A percentile compares a stretch with the other conserved stretches of the same genome.
phyloP scores from a whole-genome alignment of 2,329 filamentous ascomycete species.

The Aspergillus fumigatiaffinis region DNA sequence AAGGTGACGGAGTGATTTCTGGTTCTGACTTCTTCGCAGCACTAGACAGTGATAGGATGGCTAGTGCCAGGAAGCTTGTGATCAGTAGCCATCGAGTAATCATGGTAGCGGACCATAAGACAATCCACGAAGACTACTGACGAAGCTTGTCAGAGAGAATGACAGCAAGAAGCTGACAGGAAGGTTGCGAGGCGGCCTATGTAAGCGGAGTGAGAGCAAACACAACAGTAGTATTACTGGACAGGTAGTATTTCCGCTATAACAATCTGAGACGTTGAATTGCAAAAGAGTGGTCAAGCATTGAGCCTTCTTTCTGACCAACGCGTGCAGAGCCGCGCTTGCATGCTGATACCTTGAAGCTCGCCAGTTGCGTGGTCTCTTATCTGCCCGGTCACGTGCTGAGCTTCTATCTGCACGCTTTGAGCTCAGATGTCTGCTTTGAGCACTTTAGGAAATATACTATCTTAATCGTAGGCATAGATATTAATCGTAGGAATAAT shows the following conservation, averaged over 20 bases:
- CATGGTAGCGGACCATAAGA: slow-evolving; percentile 28
- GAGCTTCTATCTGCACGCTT: slow-evolving; percentile 17
- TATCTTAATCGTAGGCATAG: too few relatives aligned
- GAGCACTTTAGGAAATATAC: not conserved
- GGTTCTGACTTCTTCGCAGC: slow-evolving; percentile 58
- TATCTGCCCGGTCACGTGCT: slow-evolving; percentile 30
- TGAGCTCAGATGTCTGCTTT: not conserved
- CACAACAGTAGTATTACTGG: not conserved
- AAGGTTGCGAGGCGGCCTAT: not conserved
- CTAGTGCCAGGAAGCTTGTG: slow-evolving; percentile 50
- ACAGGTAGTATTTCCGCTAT: not conserved
- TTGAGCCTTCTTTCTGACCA: not conserved
- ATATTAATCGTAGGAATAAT: not conserved
- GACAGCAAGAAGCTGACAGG: not conserved
- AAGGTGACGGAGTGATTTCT: slow-evolving; percentile 59
- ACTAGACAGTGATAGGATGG: slow-evolving; percentile 36
- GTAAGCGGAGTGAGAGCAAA: not conserved
- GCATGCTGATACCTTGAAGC: not conserved
- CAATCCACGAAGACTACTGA: not conserved
- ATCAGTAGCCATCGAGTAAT: slow-evolving; percentile 44
- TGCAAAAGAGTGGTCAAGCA: not conserved
- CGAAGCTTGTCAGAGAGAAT: not conserved
- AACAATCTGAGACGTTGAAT: not conserved
- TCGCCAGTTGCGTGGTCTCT: slow-evolving; percentile 26
- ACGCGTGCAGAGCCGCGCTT: not conserved